These are phyloP conservation scores for Diaporthe australafricana DNA, from an alignment of 2,329 filamentous ascomycete species.

Conservation along the genomic window DNA sequence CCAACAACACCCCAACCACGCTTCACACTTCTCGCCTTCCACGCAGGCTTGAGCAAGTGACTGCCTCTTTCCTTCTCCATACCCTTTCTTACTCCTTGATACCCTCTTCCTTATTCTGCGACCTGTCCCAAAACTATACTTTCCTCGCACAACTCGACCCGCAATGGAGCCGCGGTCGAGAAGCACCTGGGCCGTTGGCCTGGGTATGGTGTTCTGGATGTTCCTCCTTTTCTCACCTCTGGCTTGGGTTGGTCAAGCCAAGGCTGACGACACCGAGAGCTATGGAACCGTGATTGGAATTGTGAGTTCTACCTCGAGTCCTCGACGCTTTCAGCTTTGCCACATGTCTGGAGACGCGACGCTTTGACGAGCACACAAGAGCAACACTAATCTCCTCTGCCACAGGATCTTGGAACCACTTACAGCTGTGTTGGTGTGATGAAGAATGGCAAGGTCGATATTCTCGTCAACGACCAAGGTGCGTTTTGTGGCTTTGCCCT, in stretches of 20 bases:
- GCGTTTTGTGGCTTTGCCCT: constrained; percentile 18
- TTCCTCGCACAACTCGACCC: constrained; percentile 28
- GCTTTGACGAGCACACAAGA: not conserved
- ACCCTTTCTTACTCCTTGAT: constrained; percentile 43
- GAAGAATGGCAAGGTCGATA: constrained; percentile 95
- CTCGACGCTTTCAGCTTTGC: constrained; percentile 1
- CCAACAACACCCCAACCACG: constrained; percentile 3
- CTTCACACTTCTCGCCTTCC: constrained; percentile 26
- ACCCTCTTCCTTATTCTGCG: constrained; percentile 44
- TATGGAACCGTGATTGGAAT: constrained; percentile 95
- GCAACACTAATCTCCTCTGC: constrained; percentile 40
- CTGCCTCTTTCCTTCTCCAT: constrained; percentile 23
- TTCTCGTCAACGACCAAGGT: constrained; percentile 91
- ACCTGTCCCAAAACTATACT: constrained; percentile 39
- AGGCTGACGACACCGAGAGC: constrained; percentile 78
- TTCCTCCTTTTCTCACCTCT: constrained; percentile 89
- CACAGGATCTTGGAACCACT: constrained; percentile 85
- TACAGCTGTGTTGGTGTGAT: constrained; percentile 94
- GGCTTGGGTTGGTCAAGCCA: constrained; percentile 83
- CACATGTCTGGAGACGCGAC: not conserved
- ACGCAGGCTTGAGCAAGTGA: constrained; percentile 35
- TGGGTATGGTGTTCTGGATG: constrained; percentile 93
- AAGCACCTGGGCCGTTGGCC: constrained; percentile 56
- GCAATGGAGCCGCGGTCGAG: constrained; percentile 40
- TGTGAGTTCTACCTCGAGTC: constrained; percentile 58